Evolutionary conservation across 495 filamentous ascomycete genomes (phyloP), one percentile per base, ranked within the genome.

Genomic region (Aspergillus heteromorphus): DNA sequence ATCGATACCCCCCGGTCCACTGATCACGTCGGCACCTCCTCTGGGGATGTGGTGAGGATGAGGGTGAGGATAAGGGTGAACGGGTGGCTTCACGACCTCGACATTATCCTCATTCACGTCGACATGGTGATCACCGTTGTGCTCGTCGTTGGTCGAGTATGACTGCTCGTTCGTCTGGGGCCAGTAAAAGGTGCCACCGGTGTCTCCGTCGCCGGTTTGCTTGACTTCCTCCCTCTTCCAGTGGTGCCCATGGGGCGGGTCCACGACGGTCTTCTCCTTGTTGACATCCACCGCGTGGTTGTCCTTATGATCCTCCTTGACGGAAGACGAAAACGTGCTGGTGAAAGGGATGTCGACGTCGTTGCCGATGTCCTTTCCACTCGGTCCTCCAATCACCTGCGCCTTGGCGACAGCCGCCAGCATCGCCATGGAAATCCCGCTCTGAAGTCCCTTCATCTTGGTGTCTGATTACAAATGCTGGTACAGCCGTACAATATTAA

Each of bases 381-480:
- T 55, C 6, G 56, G 21, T 0, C 58, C 59, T 3, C 45, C 14
- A 16, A 55, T 62, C 16, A 59, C 59, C 60, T 73, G 61, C 7
- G 69, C 69, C 54, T 63, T 61, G 9, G 68, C 67, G 40, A 70
- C 63, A 11, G 68, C 70, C 20, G 67, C 73, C 52, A 76, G 61
- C 27, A 74, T 54, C 40, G 73, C 73, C 8, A 76, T 56, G 5
- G 73, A 68, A 45, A 76, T 70, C 45, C 69, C 70, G 29, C 59
- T 64, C 29, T 71, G 59, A 48, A 75, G 63, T 42, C 70, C 70
- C 65, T 75, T 75, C 73, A 75, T 75, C 21, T 53, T 61, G 47
- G 14, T 49, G 31, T 18, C 7, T 62, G 48, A 45, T 48, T 43
- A 16, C 18, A 53, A 45, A 31, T 31, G 20, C 18, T n/a, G 20